These are phyloP conservation scores for Pythium vanterpoolii DNA, from an alignment of 352 stramenopile species.

Conservation along the genomic window DNA sequence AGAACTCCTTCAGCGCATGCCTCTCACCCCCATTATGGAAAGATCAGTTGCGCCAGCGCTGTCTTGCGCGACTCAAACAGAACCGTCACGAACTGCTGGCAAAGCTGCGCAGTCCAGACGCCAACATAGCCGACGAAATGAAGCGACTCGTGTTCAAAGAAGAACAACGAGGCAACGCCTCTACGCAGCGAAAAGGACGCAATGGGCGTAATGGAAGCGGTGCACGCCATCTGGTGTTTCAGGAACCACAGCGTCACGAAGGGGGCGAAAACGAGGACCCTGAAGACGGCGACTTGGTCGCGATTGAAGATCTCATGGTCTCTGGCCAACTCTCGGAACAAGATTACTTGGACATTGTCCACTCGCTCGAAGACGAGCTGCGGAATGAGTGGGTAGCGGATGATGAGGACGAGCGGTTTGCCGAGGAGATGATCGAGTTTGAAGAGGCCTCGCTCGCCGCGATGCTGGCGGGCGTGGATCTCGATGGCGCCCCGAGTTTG, in stretches of 20 bases:
- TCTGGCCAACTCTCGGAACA: constrained; percentile 52
- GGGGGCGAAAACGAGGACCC: no score
- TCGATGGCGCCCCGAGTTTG: constrained; percentile 26
- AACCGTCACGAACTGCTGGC: constrained; percentile 58
- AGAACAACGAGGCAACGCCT: constrained; percentile 16
- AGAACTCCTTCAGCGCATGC: constrained; percentile 31
- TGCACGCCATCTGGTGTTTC: constrained; percentile 35
- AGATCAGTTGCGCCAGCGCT: constrained; percentile 69
- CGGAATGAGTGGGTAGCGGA: constrained; percentile 42
- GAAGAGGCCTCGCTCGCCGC: constrained; percentile 68
- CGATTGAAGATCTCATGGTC: constrained; percentile 64
- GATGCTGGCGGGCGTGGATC: constrained; percentile 60
- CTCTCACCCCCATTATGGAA: constrained; percentile 74
- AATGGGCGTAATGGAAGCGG: not conserved
- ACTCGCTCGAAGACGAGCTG: constrained; percentile 68
- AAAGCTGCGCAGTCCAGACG: constrained; percentile 53
- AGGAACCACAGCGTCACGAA: constrained; percentile 16
- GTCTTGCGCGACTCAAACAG: constrained; percentile 61
- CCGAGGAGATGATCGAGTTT: constrained; percentile 59
- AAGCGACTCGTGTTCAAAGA: constrained; percentile 52
- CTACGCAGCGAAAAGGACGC: not conserved
- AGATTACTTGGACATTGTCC: constrained; percentile 76
- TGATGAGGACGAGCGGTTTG: constrained; percentile 36
- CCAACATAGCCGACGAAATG: constrained; percentile 64
- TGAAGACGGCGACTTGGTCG: constrained; percentile 24